Base-by-base conservation (phyloP, 1,284 basidiomycete species). In the Porogramme epimiltina region DNA sequence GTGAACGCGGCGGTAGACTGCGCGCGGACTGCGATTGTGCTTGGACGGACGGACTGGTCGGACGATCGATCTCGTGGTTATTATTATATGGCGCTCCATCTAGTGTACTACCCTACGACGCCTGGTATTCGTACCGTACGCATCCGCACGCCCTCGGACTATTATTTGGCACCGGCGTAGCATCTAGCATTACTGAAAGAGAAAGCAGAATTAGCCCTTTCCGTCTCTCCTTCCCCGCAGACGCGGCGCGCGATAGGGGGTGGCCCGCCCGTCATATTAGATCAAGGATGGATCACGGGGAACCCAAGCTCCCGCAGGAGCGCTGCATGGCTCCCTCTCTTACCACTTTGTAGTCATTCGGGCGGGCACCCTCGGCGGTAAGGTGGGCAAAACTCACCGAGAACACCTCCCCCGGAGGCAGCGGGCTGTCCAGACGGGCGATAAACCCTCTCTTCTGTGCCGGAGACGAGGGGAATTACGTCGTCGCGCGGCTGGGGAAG, bases 281-380 rank as follows among this genome's bases (percentile, higher is more conserved):
- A 91, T 91, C 88, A 91, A 91, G 89, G 77, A 76, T 68, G 56
- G 68, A 67, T 83, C 89, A 84, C 47, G 9, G 84, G 76, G 73
- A 63, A 65, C 70, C 75, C 70, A 74, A 71, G 59, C 66, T 60
- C 66, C 66, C 58, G 52, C 38, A 54, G 54, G 58, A 60, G 64
- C 49, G 45, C 50, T 48, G 28, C 36, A 64, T 70, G 80, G 85
- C 71, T 87, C 78, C 80, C 83, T 89, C 81, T 60, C 72, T 52
- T 54, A 80, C 88, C 87, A 86, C 80, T 74, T 74, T 87, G 49
- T 85, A 80, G 75, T 90, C 88, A 88, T 82, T 50, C 75, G 68
- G 49, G 54, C 49, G 37, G 19, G 36, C 42, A 47, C 62, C 55
- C 53, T 31, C 53, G 49, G 48, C 44, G 54, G 37, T 37, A 42